Base-by-base conservation (phyloP, 2,329 filamentous ascomycete genomes). In the Alternaria arborescens region DNA sequence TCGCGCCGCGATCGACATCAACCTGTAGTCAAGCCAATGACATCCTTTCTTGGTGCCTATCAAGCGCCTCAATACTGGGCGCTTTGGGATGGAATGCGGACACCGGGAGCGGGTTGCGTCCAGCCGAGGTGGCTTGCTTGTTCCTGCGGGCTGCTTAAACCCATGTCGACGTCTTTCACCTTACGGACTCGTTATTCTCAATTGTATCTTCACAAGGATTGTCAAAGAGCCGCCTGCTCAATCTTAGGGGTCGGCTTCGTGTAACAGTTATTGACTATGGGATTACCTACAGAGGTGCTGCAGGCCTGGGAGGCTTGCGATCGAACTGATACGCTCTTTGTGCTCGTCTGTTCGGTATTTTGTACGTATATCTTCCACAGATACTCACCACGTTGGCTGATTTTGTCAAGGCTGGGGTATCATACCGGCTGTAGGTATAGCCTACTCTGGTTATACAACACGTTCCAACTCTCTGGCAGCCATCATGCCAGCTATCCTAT, bases 241-340 rank as follows among this genome's bases (percentile, higher is more conserved):
- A 28, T 14, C 28, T 28, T 20, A 30, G 24, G 14, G 48, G 36
- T 10, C 16, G 40, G n/a, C 22, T 18, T 18, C 24, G 18, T 12
- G 12, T 47, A 38, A 30, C 32, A 12, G 8, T 18, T 22, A 5
- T 42, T 24, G 40, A 61, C 12, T 12, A 75, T 75, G 69, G 67
- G 55, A 5, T 68, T 74, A 38, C 69, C 71, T 34, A 65, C 59
- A 54, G 70, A 74, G 43, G 72, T 76, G 4, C 52, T 75, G 44
- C 69, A 79, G 41, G 82, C 81, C 20, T 85, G 83, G 82, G 82
- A 84, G 54, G 78, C 80, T 50, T 86, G 84, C 71, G 80, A 83
- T 70, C 81, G 82, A 61, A 83, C 74, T n/a, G 84, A 86, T 66
- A 85, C 84, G 0, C 73, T 82, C 44, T 84, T 84, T 69, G 79